Conservation (phyloP, 306 rosid genomes). For the Dryas alaskensis region DNA sequence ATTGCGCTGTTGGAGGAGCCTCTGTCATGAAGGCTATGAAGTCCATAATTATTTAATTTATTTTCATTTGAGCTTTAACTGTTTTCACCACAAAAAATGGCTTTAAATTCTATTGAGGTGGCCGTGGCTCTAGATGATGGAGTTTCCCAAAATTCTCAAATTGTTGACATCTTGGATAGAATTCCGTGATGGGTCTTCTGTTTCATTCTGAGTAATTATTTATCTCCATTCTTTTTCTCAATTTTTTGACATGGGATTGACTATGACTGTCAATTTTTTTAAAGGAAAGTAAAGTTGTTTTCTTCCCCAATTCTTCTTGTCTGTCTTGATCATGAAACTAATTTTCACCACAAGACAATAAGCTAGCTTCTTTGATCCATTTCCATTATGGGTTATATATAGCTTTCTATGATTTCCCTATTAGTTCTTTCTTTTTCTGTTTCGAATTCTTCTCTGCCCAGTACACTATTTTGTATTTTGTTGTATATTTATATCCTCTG, state of each 20-base stretch:
- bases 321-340: constrained; percentile 5
- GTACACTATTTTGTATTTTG: not conserved
- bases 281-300: not conserved
- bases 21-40: not conserved
- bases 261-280: constrained; percentile 6
- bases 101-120: constrained; percentile 33
- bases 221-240: not conserved
- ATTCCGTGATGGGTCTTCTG: constrained; percentile 20
- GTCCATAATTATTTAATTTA: not conserved
- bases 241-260: not conserved
- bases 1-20: constrained; percentile 39
- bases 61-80: constrained; percentile 24
- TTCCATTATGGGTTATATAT: constrained; percentile 6
- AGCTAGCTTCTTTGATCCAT: constrained; percentile 25
- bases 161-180: constrained; percentile 10
- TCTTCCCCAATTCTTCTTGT: constrained; percentile 3
- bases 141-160: constrained; percentile 30
- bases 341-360: constrained; percentile 10
- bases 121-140: constrained; percentile 11
- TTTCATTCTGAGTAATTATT: not conserved
- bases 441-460: constrained; percentile 3
- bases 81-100: constrained; percentile 28
- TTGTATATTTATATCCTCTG: constrained; percentile 11
- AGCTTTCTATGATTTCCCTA: not conserved
- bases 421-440: not conserved